Base-by-base conservation (phyloP, 75 land plant genomes). In the Gnetum montanum region DNA sequence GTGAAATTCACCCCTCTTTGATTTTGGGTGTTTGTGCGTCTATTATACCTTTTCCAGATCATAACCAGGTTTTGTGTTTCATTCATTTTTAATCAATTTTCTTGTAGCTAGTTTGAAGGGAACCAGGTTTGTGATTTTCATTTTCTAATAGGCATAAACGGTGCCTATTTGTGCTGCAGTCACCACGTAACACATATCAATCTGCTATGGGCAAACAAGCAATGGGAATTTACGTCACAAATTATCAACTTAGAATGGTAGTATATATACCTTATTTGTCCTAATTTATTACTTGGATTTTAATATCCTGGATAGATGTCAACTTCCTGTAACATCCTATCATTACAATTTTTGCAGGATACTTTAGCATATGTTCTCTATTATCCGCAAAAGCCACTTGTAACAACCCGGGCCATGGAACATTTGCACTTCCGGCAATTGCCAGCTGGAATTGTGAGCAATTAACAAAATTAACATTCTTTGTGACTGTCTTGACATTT, bases 161-260 rank as follows among this genome's bases (percentile, higher is more conserved):
- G 26, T 27, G 59, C 43, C 4, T 27, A 25, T 31, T 60, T 25
- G 27, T 54, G 31, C 37, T 70, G 52, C 78, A 95, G 99, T 95
- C 99, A 35, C 99, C 99, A 29, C 88, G 99, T 78, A 95, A 95
- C 49, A 95, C 99, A 8, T 95, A 95, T 49, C 99, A 95, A 55
- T 95, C 99, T 27, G 96, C 99, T 54, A 95, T 95, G 99, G 99
- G 98, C 4, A 95, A 95, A 68, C 99, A 95, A 65, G 96, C 99
- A 7, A 90, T 95, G 99, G 99, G 99, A 30, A 95, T 95, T 2
- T 95, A 95, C 61, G 99, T 95, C 29, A 95, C 99, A 8, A 95
- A 95, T 70, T 95, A 90, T 70, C 99, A 95, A 49, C 74, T 90
- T 22, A 74, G 99, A 46, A 95, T 95, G 99, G 99, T 95, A 61